Conservation (phyloP, 352 stramenopile genomes). For the Pythium aquatile region DNA sequence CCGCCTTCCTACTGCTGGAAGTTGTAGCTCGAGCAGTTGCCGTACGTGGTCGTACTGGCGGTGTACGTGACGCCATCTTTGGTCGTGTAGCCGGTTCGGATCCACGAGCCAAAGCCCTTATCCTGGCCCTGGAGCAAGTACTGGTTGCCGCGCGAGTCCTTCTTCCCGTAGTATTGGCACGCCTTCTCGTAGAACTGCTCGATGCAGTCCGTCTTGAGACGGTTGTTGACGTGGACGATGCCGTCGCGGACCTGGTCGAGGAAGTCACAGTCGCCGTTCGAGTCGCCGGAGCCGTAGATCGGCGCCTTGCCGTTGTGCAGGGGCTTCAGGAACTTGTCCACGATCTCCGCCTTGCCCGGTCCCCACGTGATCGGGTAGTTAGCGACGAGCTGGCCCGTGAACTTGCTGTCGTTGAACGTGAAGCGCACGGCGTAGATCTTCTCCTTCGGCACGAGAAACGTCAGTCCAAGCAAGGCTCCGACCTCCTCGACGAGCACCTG, state of each 20-base stretch:
- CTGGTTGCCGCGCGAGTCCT: slow-evolving; percentile 42
- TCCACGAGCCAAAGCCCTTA: slow-evolving; percentile 61
- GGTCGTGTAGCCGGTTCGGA: slow-evolving; percentile 59
- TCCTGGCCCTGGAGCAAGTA: slow-evolving; percentile 68
- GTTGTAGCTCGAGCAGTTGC: slow-evolving; percentile 24
- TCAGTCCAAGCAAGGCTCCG: slow-evolving; percentile 39
- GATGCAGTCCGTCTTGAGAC: slow-evolving; percentile 57
- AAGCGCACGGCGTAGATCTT: slow-evolving; percentile 67
- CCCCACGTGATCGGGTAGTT: slow-evolving; percentile 72
- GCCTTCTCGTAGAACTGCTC: slow-evolving; percentile 61
- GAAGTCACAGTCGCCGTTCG: slow-evolving; percentile 63
- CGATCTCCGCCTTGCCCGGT: slow-evolving; percentile 48
- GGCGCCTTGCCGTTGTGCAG: slow-evolving; percentile 43
- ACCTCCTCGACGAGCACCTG: slow-evolving; percentile 53
- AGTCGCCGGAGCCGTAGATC: slow-evolving; percentile 55
- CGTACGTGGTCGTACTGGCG: slow-evolving; percentile 36
- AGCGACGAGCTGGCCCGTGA: slow-evolving; percentile 39
- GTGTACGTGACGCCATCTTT: slow-evolving; percentile 52
- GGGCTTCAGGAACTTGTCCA: slow-evolving; percentile 49
- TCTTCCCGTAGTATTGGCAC: slow-evolving; percentile 45
- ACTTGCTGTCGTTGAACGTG: slow-evolving; percentile 36
- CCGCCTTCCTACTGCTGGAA: slow-evolving; percentile 14
- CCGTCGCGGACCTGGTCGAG: slow-evolving; percentile 53
- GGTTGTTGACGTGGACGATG: slow-evolving; percentile 66
- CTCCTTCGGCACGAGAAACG: slow-evolving; percentile 44